Evolutionary conservation across 2,329 filamentous ascomycete genomes (phyloP), one percentile per base, ranked within the genome.

Genomic region (Sporothrix schenckii): DNA sequence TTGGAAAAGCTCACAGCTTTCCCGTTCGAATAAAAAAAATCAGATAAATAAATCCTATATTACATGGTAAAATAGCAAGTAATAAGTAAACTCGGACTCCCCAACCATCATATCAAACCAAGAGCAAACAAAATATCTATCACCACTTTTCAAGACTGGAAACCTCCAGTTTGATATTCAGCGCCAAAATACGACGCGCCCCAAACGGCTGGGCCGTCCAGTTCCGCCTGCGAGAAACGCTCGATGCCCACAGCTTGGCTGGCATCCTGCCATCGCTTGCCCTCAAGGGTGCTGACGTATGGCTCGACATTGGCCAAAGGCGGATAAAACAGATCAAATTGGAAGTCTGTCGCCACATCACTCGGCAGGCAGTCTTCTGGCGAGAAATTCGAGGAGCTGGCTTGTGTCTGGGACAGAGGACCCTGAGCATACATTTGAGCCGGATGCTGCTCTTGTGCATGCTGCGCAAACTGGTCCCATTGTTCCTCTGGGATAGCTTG

Each of bases 211-310:
- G 56, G 34, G 3, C 67, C 58, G 1, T 68, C n/a, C 16, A 53
- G 27, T n/a, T 71, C 67, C 2, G 75, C 75, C 47, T 76, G 73
- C n/a, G 76, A 74, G 44, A 78, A 77, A 34, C 75, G 73, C 65
- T 76, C 75, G n/a, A 77, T 70, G 5, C 74, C 74, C 2, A 74
- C 74, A 0, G 76, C 76, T 13, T 73, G 72, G 14, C 73, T 70
- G 24, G 69, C 69, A 14, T 73, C 72, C 61, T 73, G 72, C 77
- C 77, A 78, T 16, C 76, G 75, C 74, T 75, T 71, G 10, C 71
- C 73, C 72, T 78, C 73, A 67, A 74, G 73, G 16, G 70, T 49
- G 13, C 72, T 68, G 1, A 78, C 63, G 47, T 75, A 77, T 16
- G 72, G 68, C 9, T 70, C 63, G 4, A 76, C 72, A 27, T 74